Evolutionary conservation across 2,329 filamentous ascomycete species (phyloP).

Genomic region (Aureobasidium lini): DNA sequence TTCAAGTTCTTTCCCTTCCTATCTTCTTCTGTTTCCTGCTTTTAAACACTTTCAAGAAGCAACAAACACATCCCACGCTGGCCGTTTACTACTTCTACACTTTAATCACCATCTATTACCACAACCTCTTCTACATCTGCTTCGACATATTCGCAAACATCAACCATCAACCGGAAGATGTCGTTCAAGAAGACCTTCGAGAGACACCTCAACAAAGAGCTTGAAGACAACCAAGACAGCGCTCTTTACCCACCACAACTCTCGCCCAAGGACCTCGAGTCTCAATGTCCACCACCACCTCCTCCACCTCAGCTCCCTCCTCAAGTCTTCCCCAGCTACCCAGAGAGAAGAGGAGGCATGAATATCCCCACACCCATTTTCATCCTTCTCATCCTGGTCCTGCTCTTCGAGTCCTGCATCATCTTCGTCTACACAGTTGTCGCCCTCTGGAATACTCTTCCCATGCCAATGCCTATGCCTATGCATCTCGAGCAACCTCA

Average conservation of each 20-base stretch:
- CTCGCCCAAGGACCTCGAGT: slow-evolving; percentile 18
- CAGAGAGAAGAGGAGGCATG: slow-evolving; percentile 24
- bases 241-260: slow-evolving; percentile 15
- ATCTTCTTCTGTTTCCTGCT: background rate
- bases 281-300: slow-evolving; percentile 16
- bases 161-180: slow-evolving; percentile 17
- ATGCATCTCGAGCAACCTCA: slow-evolving; percentile 13
- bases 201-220: slow-evolving; percentile 26
- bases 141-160: background rate
- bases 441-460: slow-evolving; percentile 30
- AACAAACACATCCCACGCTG: background rate
- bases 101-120: background rate
- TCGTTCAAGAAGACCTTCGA: slow-evolving; percentile 26
- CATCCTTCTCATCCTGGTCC: slow-evolving; percentile 25
- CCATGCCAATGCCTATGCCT: slow-evolving; percentile 23
- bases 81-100: background rate
- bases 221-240: slow-evolving; percentile 20
- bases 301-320: slow-evolving; percentile 17
- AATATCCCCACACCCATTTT: slow-evolving; percentile 27
- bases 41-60: background rate
- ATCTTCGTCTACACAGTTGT: slow-evolving; percentile 33
- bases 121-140: background rate
- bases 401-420: slow-evolving; percentile 27
- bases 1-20: background rate
- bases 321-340: slow-evolving; percentile 22